These are phyloP conservation scores for Anthracocystis setariae DNA, from an alignment of 1,284 basidiomycete species.

Conservation along the genomic window DNA sequence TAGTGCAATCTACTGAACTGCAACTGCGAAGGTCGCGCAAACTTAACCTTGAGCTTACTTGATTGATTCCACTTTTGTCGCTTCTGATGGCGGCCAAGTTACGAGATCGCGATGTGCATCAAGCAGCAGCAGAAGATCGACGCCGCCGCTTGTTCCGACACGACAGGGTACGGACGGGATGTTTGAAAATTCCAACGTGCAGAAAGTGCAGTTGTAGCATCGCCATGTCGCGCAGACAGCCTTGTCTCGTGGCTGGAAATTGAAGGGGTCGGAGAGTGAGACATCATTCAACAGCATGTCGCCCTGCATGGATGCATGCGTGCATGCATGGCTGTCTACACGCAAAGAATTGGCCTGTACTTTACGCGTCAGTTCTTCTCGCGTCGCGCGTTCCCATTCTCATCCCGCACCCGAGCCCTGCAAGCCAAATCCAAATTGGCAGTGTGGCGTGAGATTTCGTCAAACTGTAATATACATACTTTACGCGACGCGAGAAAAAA, in stretches of 20 bases:
- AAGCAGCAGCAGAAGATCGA: not conserved
- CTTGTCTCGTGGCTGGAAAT: not conserved
- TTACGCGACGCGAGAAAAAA: conserved; percentile 19
- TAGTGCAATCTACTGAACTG: too few species aligned
- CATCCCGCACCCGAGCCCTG: not conserved
- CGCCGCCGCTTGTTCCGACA: not conserved
- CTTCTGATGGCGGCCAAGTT: not conserved
- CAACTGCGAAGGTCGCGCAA: too few species aligned
- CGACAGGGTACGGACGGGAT: not conserved
- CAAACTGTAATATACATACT: too few species aligned
- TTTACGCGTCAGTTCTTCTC: conserved; percentile 20
- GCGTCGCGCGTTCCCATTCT: conserved; percentile 1
- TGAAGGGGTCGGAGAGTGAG: conserved; percentile 21
- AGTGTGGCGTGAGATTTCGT: not conserved
- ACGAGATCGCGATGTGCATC: conserved; percentile 16
- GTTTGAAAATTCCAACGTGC: conserved; percentile 33
- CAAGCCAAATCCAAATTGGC: not conserved
- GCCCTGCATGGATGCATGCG: conserved; percentile 11
- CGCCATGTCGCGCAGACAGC: conserved; percentile 14
- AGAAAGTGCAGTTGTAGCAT: conserved; percentile 2
- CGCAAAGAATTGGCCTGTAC: too few species aligned
- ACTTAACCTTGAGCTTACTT: not conserved
- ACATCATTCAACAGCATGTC: conserved; percentile 13
- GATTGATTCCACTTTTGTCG: not conserved
- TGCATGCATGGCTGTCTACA: too few species aligned